Percentiles rank a stretch among this genome's conserved stretches.
phyloP scores from a whole-genome alignment of 169 alveolate genomes.

The Plasmodium vinckei region DNA sequence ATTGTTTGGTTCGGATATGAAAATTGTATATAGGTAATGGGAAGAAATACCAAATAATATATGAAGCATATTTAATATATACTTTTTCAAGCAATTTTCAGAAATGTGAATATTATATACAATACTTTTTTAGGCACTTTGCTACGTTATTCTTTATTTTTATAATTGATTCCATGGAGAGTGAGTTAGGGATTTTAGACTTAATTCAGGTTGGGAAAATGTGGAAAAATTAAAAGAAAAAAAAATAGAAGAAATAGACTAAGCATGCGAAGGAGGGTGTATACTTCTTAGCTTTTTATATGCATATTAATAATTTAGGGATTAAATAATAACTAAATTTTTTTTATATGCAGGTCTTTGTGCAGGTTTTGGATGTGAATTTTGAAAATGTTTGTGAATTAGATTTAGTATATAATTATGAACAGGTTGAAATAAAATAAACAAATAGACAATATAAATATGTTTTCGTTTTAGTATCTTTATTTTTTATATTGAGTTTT shows the following conservation, averaged over 20 bases:
- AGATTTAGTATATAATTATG: conserved; percentile 92
- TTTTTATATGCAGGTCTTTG: conserved; percentile 63
- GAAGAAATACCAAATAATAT: not conserved
- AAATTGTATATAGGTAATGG: conserved; percentile 86
- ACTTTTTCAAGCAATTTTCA: not conserved
- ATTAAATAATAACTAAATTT: not conserved
- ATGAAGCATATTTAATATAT: not conserved
- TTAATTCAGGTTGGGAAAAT: conserved; percentile 84
- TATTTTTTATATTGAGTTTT: not conserved
- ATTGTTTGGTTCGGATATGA: conserved; percentile 78
- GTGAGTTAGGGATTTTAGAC: conserved; percentile 92
- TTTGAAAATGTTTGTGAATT: conserved; percentile 94
- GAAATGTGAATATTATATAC: not conserved
- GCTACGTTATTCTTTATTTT: conserved; percentile 92
- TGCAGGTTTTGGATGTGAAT: conserved; percentile 88
- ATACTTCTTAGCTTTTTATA: not conserved
- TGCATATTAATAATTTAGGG: not conserved
- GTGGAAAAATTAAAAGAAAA: not conserved
- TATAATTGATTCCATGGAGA: conserved; percentile 91
- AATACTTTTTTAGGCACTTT: conserved; percentile 82
- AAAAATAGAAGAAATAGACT: not conserved
- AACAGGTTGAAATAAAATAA: conserved; percentile 80
- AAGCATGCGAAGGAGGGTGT: no score
- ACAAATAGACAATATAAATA: not conserved
- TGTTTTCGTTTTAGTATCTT: not conserved